These are phyloP conservation scores for Paracorniculantispora psalliotae DNA, from an alignment of 2,329 filamentous ascomycete genomes.

Conservation along the genomic window DNA sequence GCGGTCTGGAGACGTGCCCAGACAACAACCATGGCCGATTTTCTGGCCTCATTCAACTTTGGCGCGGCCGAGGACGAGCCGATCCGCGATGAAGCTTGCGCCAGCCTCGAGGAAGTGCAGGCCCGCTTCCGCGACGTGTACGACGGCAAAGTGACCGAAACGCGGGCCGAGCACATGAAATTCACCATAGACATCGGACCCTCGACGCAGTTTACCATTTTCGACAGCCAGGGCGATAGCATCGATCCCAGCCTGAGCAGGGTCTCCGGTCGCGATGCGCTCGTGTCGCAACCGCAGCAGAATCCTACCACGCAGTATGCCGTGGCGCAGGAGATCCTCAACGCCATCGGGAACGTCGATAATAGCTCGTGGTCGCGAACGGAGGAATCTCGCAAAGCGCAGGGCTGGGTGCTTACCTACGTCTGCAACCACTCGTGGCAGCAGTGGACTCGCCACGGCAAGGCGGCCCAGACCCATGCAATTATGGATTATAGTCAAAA, in stretches of 20 bases:
- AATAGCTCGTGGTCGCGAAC: conserved; percentile 44
- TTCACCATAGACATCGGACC: conserved; percentile 42
- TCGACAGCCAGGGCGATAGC: conserved; percentile 15
- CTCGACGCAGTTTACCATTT: conserved; percentile 35
- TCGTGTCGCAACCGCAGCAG: conserved; percentile 45
- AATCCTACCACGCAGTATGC: conserved; percentile 44
- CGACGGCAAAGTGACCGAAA: conserved; percentile 38
- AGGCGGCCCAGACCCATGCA: conserved; percentile 31
- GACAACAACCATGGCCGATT: conserved; percentile 30
- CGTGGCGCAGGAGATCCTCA: conserved; percentile 45
- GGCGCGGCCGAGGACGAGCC: conserved; percentile 19
- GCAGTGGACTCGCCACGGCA: conserved; percentile 45
- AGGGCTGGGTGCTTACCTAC: conserved; percentile 52
- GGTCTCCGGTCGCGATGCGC: conserved; percentile 40
- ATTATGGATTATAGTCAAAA: conserved; percentile 47
- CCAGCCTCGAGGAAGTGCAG: conserved; percentile 41
- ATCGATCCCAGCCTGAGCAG: conserved; percentile 26
- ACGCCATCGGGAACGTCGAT: conserved; percentile 39
- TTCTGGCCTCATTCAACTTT: conserved; percentile 33
- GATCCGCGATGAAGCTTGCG: conserved; percentile 24
- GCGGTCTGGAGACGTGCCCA: background rate
- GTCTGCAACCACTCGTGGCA: conserved; percentile 48
- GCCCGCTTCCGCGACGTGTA: conserved; percentile 38
- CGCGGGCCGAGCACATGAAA: conserved; percentile 46
- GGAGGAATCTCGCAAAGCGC: conserved; percentile 37